Evolutionary conservation across 2,329 filamentous ascomycete genomes (phyloP).

Genomic region (Trichophyton mentagrophytes): DNA sequence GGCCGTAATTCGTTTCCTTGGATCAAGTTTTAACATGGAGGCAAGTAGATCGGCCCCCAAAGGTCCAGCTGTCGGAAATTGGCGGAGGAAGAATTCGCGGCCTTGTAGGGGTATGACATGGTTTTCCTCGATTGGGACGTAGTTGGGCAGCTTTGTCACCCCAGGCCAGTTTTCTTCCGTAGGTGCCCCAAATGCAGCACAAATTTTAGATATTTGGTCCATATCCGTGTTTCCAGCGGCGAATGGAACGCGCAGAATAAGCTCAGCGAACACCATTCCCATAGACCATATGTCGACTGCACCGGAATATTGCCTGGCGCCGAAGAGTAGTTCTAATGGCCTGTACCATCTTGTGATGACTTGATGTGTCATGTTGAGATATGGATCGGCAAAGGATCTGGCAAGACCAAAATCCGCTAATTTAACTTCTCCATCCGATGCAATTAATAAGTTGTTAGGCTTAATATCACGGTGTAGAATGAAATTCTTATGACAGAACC

Average conservation of each 20-base stretch:
- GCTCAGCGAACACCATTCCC: slow-evolving; percentile 83
- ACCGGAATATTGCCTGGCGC: slow-evolving; percentile 75
- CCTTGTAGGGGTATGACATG: slow-evolving; percentile 47
- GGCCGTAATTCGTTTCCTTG: slow-evolving; percentile 69
- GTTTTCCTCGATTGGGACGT: slow-evolving; percentile 53
- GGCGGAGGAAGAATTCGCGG: slow-evolving; percentile 58
- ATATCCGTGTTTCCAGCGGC: slow-evolving; percentile 75
- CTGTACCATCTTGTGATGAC: slow-evolving; percentile 97
- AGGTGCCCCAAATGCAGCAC: slow-evolving; percentile 73
- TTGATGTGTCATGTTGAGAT: slow-evolving; percentile 76
- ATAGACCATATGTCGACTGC: slow-evolving; percentile 92
- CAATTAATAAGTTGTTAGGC: slow-evolving; percentile 93
- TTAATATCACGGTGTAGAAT: slow-evolving; percentile 97
- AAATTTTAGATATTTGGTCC: slow-evolving; percentile 74
- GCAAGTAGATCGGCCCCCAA: slow-evolving; percentile 81
- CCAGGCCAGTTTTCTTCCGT: slow-evolving; percentile 94
- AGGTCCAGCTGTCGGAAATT: slow-evolving; percentile 67
- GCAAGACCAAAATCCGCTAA: slow-evolving; percentile 96
- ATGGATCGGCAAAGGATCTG: slow-evolving; percentile 76
- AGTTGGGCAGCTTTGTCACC: slow-evolving; percentile 66
- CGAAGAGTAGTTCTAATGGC: slow-evolving; percentile 85
- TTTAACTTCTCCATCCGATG: slow-evolving; percentile 84
- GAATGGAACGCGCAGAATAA: slow-evolving; percentile 70
- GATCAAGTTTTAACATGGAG: slow-evolving; percentile 73
- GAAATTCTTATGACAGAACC: slow-evolving; percentile 93